Evolutionary conservation across 306 rosid genomes (phyloP).

Genomic region (Acacia acuminata): DNA sequence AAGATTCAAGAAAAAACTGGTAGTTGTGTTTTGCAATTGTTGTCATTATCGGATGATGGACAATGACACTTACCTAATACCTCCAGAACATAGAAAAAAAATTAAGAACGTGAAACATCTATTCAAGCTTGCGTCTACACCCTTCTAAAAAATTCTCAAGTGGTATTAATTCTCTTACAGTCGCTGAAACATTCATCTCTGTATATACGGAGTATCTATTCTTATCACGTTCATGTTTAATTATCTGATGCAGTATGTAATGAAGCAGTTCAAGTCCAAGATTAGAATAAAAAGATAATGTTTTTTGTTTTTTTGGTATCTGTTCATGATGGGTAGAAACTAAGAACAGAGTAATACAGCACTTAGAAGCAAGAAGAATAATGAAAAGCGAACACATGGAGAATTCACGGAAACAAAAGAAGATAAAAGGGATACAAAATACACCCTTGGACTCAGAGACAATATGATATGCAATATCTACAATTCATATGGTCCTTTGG

Average conservation of each 20-base stretch:
- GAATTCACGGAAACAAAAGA: conserved; percentile 31
- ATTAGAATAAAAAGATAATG: not conserved
- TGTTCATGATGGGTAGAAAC: not conserved
- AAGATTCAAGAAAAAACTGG: conserved; percentile 31
- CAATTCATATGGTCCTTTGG: conserved; percentile 44
- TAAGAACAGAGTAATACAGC: conserved; percentile 30
- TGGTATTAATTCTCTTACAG: not conserved
- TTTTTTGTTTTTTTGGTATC: not conserved
- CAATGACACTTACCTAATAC: conserved; percentile 3
- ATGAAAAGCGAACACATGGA: conserved; percentile 29
- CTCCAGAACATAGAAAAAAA: not conserved
- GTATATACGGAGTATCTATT: not conserved
- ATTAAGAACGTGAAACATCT: not conserved
- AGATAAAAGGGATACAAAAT: conserved; percentile 49
- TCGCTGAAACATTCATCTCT: not conserved
- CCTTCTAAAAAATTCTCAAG: not conserved
- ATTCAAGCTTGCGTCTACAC: not conserved
- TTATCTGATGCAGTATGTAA: not conserved
- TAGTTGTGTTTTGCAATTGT: not conserved
- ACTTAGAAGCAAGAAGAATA: conserved; percentile 30
- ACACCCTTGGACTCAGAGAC: conserved; percentile 47
- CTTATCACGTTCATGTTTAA: not conserved
- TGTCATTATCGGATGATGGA: conserved; percentile 5
- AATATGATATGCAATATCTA: conserved; percentile 44
- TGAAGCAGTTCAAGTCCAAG: not conserved